A percentile compares a stretch with the other conserved stretches of the same genome.
phyloP scores from a whole-genome alignment of 768 basidiomycete species.

The Flagelloscypha sp. region DNA sequence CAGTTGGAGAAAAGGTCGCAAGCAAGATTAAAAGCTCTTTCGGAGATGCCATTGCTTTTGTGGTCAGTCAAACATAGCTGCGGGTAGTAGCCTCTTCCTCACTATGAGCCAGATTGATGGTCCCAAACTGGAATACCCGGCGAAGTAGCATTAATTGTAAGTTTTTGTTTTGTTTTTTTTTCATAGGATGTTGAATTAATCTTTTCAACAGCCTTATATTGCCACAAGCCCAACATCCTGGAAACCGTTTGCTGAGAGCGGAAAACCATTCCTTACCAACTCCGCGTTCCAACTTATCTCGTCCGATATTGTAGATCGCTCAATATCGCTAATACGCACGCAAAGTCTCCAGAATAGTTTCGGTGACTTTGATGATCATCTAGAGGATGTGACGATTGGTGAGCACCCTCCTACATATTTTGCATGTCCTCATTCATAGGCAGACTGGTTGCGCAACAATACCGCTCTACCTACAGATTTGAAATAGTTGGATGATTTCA shows the following conservation, averaged over 20 bases:
- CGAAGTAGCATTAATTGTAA: conserved; percentile 49
- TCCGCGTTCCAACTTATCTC: conserved; percentile 42
- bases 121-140: conserved; percentile 42
- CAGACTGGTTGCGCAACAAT: too few relatives aligned
- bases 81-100: conserved; percentile 6
- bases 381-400: conserved; percentile 64
- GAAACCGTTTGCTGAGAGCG: conserved; percentile 34
- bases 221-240: conserved; percentile 33
- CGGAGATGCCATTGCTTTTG: conserved; percentile 55
- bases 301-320: conserved; percentile 35
- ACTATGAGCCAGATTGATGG: conserved; percentile 46
- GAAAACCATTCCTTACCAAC: conserved; percentile 34
- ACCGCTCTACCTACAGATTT: too few relatives aligned
- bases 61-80: conserved; percentile 36
- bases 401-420: conserved; percentile 14
- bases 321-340: conserved; percentile 42
- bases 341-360: conserved; percentile 47
- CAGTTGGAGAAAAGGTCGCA: conserved; percentile 58
- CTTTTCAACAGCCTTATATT: conserved; percentile 39
- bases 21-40: conserved; percentile 47
- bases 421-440: too few relatives aligned
- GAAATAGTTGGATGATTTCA: too few relatives aligned
- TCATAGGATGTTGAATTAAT: neutral
- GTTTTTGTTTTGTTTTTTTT: conserved; percentile 16
- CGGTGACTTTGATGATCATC: conserved; percentile 77